Percentiles rank a stretch among this genome's conserved stretches.
Conservation (phyloP, 2,329 filamentous ascomycete genomes). For the Xylariomycetidae sp. region DNA sequence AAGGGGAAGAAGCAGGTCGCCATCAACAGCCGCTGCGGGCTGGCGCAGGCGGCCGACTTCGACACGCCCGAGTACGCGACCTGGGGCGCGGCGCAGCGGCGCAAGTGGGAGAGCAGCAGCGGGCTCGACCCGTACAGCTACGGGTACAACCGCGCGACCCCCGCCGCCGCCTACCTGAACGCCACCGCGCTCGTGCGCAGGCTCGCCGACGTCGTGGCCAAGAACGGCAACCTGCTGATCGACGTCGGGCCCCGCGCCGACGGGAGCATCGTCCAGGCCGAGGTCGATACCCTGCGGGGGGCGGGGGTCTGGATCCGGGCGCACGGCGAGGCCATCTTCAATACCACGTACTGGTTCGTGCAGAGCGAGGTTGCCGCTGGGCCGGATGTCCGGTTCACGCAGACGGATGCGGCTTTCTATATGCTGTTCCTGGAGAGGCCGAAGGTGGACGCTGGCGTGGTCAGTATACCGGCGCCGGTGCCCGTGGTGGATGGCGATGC, state of each 20-base stretch:
- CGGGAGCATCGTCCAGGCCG: conserved; percentile 44
- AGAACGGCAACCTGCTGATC: conserved; percentile 43
- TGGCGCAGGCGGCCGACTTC: conserved; percentile 45
- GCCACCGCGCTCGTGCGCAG: conserved; percentile 39
- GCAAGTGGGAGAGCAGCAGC: conserved; percentile 55
- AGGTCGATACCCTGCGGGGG: conserved; percentile 39
- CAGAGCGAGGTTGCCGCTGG: conserved; percentile 18
- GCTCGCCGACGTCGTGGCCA: conserved; percentile 25
- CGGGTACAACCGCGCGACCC: conserved; percentile 52
- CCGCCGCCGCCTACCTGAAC: conserved; percentile 43
- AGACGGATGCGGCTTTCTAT: conserved; percentile 47
- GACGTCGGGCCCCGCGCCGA: conserved; percentile 51
- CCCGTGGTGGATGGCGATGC: conserved; percentile 37
- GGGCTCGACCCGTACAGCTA: conserved; percentile 57
- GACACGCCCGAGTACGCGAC: conserved; percentile 54
- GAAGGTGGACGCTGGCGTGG: conserved; percentile 19
- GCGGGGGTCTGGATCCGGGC: conserved; percentile 48
- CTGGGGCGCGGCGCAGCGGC: conserved; percentile 41
- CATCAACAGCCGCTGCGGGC: conserved; percentile 52
- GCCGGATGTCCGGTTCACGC: conserved; percentile 42
- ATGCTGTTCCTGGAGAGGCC: conserved; percentile 39
- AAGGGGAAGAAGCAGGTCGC: no score
- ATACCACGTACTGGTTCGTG: conserved; percentile 42
- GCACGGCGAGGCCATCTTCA: conserved; percentile 50
- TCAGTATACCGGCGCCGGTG: conserved; percentile 36